phyloP scores from a whole-genome alignment of 2,329 filamentous ascomycete genomes.

The Clonostachys solani region DNA sequence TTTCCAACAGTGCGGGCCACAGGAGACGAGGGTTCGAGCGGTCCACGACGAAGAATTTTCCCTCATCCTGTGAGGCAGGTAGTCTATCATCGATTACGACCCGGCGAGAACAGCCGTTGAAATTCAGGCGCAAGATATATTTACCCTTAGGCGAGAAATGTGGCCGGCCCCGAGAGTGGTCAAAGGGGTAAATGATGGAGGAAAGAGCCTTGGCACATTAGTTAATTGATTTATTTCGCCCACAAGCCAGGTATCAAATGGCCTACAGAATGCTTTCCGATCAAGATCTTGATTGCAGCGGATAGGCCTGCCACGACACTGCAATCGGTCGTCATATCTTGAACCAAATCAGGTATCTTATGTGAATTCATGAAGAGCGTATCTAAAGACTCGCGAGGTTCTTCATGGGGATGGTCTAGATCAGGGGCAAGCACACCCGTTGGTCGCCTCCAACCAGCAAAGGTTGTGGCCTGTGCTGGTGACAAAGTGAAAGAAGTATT shows the following conservation, averaged over 20 bases:
- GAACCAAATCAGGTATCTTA: constrained; percentile 74
- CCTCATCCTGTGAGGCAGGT: constrained; percentile 69
- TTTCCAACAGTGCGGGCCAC: constrained; percentile 92
- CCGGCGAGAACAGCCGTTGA: constrained; percentile 88
- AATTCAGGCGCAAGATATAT: constrained; percentile 89
- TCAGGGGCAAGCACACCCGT: constrained; percentile 17
- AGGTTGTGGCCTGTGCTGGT: constrained; percentile 66
- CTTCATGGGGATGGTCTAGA: not conserved
- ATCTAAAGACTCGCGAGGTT: constrained; percentile 14
- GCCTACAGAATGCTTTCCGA: constrained; percentile 63
- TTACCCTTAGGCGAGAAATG: constrained; percentile 73
- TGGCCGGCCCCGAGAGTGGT: constrained; percentile 53
- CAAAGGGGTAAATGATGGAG: constrained; percentile 72
- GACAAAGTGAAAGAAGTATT: constrained; percentile 68
- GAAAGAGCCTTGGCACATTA: constrained; percentile 54
- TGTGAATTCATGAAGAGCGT: constrained; percentile 50
- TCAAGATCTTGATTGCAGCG: constrained; percentile 67
- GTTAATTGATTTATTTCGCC: not conserved
- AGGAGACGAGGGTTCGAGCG: constrained; percentile 74
- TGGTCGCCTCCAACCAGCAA: constrained; percentile 73
- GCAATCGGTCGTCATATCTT: constrained; percentile 94
- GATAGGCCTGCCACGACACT: constrained; percentile 96
- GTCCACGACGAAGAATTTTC: constrained; percentile 84
- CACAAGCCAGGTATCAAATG: not conserved
- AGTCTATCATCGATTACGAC: constrained; percentile 88